These are phyloP conservation scores for Colletotrichum destructivum DNA, from an alignment of 2,329 filamentous ascomycete genomes.

Conservation along the genomic window DNA sequence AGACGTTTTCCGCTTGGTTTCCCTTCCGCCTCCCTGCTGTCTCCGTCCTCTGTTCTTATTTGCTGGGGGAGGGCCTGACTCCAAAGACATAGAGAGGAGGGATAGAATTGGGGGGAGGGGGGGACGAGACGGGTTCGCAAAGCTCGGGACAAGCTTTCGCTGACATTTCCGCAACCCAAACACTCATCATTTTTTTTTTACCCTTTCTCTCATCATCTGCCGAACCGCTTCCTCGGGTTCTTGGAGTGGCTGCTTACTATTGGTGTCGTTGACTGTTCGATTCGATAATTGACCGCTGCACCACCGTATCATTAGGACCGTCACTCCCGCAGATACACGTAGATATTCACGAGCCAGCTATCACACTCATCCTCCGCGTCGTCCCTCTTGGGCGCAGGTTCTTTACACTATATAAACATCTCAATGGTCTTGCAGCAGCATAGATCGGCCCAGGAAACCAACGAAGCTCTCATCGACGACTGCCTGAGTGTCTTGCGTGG, in stretches of 20 bases:
- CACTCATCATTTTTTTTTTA: neutral
- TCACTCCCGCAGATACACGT: slow-evolving; percentile 2
- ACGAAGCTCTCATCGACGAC: slow-evolving; percentile 21
- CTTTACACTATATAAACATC: neutral
- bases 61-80: neutral
- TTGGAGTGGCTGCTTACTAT: neutral
- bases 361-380: neutral
- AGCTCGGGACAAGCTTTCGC: neutral
- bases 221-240: neutral
- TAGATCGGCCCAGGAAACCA: neutral
- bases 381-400: too few relatives aligned
- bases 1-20: neutral
- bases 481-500: slow-evolving; percentile 6
- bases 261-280: too few relatives aligned
- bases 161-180: neutral
- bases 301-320: slow-evolving; percentile 13
- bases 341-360: neutral
- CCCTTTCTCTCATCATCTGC: neutral
- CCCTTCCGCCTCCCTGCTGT: neutral
- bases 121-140: neutral
- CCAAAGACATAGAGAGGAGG: neutral
- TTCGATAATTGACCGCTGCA: neutral
- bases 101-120: neutral
- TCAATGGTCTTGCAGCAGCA: slow-evolving; percentile 8
- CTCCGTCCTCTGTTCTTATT: neutral